Evolutionary conservation across 768 basidiomycete species (phyloP).

Genomic region (Tulasnella calospora): DNA sequence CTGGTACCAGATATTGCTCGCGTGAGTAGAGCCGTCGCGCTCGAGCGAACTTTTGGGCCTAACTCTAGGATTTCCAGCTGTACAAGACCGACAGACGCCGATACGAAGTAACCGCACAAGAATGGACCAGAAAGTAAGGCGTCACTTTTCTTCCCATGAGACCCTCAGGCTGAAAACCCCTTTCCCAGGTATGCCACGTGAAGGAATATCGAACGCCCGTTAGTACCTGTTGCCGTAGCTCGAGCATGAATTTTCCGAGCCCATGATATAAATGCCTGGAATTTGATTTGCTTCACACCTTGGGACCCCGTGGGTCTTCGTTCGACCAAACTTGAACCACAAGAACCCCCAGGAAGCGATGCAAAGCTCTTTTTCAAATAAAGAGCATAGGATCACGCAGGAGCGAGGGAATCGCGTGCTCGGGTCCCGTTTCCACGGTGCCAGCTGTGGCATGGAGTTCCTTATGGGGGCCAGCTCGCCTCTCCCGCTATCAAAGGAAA

Average conservation of each 20-base stretch:
- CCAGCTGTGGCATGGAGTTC: not conserved
- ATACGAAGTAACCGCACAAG: slow-evolving; percentile 95
- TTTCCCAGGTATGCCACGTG: slow-evolving; percentile 14
- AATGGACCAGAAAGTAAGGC: slow-evolving; percentile 98
- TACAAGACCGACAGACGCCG: slow-evolving; percentile 98
- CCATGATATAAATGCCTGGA: not conserved
- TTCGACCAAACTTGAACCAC: not conserved
- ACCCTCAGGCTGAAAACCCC: not conserved
- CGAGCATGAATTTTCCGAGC: no score
- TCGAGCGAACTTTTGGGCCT: not conserved
- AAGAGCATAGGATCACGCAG: not conserved
- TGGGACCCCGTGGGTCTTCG: not conserved
- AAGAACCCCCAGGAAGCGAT: not conserved
- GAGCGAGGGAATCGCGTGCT: not conserved
- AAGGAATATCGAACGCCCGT: not conserved
- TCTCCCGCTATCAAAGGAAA: not conserved
- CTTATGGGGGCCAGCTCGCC: not conserved
- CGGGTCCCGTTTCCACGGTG: not conserved
- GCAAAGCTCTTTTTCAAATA: not conserved
- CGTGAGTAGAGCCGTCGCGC: slow-evolving; percentile 33
- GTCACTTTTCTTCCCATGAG: not conserved
- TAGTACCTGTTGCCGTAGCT: no score
- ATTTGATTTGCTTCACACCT: not conserved
- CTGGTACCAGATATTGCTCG: slow-evolving; percentile 98
- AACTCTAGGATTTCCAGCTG: slow-evolving; percentile 39